These are phyloP conservation scores for Globisporangium rhizosaccharum DNA, from an alignment of 352 stramenopile genomes.

Conservation along the genomic window DNA sequence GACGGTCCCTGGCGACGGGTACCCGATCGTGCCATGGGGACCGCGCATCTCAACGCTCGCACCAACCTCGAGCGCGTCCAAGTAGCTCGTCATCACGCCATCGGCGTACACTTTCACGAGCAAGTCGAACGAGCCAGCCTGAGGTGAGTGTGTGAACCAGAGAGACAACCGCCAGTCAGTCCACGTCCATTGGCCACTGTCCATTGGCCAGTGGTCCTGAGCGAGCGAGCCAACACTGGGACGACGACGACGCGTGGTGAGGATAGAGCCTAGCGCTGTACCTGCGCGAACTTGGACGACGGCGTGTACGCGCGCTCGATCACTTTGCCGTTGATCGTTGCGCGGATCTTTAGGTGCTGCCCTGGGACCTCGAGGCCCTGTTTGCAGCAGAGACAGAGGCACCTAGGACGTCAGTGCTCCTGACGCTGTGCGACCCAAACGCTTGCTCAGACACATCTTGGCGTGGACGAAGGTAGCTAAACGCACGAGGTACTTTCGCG, in stretches of 20 bases:
- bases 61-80: slow-evolving; percentile 47
- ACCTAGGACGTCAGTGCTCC: neutral
- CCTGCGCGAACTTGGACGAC: slow-evolving; percentile 65
- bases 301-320: slow-evolving; percentile 79
- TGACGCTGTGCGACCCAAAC: neutral
- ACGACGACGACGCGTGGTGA: neutral
- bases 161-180: too few species aligned
- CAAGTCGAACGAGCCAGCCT: slow-evolving; percentile 61
- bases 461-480: neutral
- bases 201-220: too few species aligned
- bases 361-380: slow-evolving; percentile 64
- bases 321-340: slow-evolving; percentile 61
- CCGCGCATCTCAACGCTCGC: slow-evolving; percentile 70
- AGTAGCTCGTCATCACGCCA: slow-evolving; percentile 67
- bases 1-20: slow-evolving; percentile 44
- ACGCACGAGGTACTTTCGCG: slow-evolving; percentile 48
- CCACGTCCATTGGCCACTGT: too few species aligned
- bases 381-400: neutral
- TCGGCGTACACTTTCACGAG: slow-evolving; percentile 76
- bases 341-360: slow-evolving; percentile 77
- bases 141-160: neutral
- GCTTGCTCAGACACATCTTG: too few species aligned
- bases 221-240: too few species aligned
- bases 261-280: slow-evolving; percentile 2
- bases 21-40: slow-evolving; percentile 58